These are phyloP conservation scores for Penicillium thymicola DNA, from an alignment of 2,329 filamentous ascomycete genomes.

Conservation along the genomic window DNA sequence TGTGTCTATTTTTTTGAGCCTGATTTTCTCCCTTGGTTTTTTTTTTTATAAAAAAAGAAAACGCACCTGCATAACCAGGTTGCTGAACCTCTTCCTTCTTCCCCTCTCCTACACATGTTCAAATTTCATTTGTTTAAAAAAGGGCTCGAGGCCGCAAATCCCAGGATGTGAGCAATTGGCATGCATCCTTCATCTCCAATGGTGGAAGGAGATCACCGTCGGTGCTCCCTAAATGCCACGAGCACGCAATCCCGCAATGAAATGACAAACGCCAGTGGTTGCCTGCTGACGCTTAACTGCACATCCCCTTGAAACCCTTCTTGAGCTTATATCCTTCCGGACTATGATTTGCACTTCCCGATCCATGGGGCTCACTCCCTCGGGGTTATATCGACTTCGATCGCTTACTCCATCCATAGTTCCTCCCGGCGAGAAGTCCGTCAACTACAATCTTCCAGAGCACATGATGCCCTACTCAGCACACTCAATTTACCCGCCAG, in stretches of 20 bases:
- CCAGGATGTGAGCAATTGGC: not conserved
- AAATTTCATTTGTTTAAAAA: slow-evolving; percentile 1
- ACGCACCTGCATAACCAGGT: not conserved
- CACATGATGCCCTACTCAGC: slow-evolving; percentile 40
- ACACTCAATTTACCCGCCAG: slow-evolving; percentile 38
- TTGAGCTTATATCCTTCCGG: slow-evolving; percentile 11
- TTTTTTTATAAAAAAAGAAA: not conserved
- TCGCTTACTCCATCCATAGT: slow-evolving; percentile 26
- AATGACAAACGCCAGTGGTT: slow-evolving; percentile 31
- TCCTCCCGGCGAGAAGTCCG: slow-evolving; percentile 33
- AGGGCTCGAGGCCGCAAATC: not conserved
- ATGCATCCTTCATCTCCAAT: not conserved
- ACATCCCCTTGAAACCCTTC: slow-evolving; percentile 12
- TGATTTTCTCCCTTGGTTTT: too few relatives aligned
- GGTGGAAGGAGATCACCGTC: slow-evolving; percentile 19
- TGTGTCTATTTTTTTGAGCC: not conserved
- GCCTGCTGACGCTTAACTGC: slow-evolving; percentile 17
- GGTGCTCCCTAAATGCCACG: slow-evolving; percentile 15
- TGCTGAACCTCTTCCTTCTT: not conserved
- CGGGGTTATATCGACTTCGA: slow-evolving; percentile 3
- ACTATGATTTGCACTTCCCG: slow-evolving; percentile 20
- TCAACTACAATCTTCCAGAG: slow-evolving; percentile 40
- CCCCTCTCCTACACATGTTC: not conserved
- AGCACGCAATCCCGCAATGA: slow-evolving; percentile 38
- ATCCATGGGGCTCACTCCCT: slow-evolving; percentile 11